phyloP scores from a whole-genome alignment of 495 filamentous ascomycete species.

The Neurospora sp. region DNA sequence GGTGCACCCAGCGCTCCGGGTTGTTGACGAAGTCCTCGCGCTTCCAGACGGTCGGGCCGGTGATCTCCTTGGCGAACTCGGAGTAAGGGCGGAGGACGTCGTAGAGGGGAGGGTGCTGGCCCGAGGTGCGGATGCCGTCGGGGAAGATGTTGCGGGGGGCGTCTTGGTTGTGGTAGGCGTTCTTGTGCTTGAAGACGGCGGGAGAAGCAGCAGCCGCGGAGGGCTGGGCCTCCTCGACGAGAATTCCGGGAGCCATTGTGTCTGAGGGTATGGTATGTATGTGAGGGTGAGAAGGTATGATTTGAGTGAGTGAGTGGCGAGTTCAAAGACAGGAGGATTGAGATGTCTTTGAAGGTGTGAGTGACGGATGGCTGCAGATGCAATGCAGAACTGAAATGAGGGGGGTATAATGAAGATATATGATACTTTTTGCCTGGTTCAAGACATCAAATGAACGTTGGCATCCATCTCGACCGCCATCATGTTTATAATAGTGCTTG shows the following conservation, averaged over 20 bases:
- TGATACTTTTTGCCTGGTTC: neutral
- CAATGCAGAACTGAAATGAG: neutral
- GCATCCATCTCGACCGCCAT: neutral
- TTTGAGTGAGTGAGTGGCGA: neutral
- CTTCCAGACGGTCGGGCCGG: conserved; percentile 71
- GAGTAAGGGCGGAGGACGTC: conserved; percentile 56
- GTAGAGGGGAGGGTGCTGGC: conserved; percentile 69
- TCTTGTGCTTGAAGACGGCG: neutral
- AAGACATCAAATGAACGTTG: neutral
- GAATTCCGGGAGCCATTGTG: conserved; percentile 26
- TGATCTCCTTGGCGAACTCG: conserved; percentile 63
- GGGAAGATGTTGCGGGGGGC: conserved; percentile 29
- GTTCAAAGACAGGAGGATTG: neutral
- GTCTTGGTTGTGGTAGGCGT: conserved; percentile 13
- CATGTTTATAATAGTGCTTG: neutral
- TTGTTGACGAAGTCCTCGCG: conserved; percentile 60
- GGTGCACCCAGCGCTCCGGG: conserved; percentile 69
- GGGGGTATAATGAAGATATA: neutral
- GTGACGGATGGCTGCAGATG: neutral
- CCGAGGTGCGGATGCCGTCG: conserved; percentile 55
- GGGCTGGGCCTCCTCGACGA: conserved; percentile 17
- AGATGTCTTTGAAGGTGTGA: neutral
- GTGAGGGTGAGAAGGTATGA: neutral
- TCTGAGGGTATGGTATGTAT: neutral
- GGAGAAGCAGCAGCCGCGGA: neutral